Conservation (phyloP, 495 filamentous ascomycete species). For the Chlorociboria aeruginascens region DNA sequence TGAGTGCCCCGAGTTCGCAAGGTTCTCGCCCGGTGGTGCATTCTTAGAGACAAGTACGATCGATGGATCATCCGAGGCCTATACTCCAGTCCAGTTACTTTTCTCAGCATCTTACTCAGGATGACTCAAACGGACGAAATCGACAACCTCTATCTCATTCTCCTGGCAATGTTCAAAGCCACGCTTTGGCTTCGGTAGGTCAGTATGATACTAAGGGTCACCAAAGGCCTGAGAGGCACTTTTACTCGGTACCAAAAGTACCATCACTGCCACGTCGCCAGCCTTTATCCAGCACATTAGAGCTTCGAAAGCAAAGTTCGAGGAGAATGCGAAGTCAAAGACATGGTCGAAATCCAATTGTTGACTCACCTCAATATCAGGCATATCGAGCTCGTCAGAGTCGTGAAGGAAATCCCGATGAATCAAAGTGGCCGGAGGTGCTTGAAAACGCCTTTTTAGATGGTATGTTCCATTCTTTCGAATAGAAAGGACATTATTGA, state of each 20-base stretch:
- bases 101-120: conserved; percentile 4
- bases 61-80: conserved; percentile 13
- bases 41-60: conserved; percentile 10
- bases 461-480: conserved; percentile 42
- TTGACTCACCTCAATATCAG: conserved; percentile 44
- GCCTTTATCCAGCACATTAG: conserved; percentile 19
- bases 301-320: conserved; percentile 18
- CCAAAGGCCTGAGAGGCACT: conserved; percentile 7
- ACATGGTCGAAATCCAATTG: conserved; percentile 34
- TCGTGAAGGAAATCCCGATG: conserved; percentile 26
- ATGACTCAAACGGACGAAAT: conserved; percentile 16
- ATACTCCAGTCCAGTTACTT: conserved; percentile 10
- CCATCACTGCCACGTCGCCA: conserved; percentile 17
- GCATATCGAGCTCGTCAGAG: conserved; percentile 59
- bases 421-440: conserved; percentile 57
- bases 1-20: conserved; percentile 4
- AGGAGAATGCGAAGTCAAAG: conserved; percentile 1
- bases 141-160: conserved; percentile 36
- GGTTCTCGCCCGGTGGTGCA: conserved; percentile 10
- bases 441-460: conserved; percentile 83
- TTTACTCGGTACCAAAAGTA: conserved; percentile 20
- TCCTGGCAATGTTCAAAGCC: conserved; percentile 35
- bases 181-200: conserved; percentile 25
- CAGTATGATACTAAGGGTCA: conserved; percentile 26
- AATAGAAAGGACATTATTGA: conserved; percentile 3